Base-by-base conservation (phyloP, 2,329 filamentous ascomycete genomes). In the Aspergillus clavatus region DNA sequence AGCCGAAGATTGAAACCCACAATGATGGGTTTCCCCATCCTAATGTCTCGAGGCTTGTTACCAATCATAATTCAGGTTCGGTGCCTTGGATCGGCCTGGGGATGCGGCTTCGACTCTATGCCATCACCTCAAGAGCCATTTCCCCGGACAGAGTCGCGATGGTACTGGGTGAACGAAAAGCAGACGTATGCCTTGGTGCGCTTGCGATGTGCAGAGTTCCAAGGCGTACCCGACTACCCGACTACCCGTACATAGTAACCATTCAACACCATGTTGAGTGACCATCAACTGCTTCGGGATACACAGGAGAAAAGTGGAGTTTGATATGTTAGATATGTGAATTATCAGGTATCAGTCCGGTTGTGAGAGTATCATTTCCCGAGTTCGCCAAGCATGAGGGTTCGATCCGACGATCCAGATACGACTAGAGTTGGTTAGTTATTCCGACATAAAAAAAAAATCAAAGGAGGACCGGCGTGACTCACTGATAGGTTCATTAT, bases 341-440 rank as follows among this genome's bases (percentile, higher is more conserved):
- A 35, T 19, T 5, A 14, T 35, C 5, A 35, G 16, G 2, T 18
- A 19, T 35, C 18, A 4, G 18, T 35, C 12, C 16, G 31, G 33
- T 29, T 11, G 27, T 33, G 38, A 31, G 7, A 16, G 14, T 18
- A 11, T 72, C 79, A 82, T 77, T 76, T 84, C 73, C 76, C 76
- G 48, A 95, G 72, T 70, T 95, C 89, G 47, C 89, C 89, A 5
- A 95, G 76, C 53, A 95, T 76, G 62, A 95, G 78, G 35, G 80
- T 91, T 40, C 87, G 82, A 72, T 95, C 89, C n/a, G 89, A 93
- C 7, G 89, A 95, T 22, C 84, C 88, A 44, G 89, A 93, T 35
- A 95, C 78, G 66, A 95, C 89, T 95, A 16, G 16, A 35, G 8
- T 11, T 16, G 16, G 3, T 35, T 35, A 35, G 31, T 18, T 16